Evolutionary conservation across 805 yeast species (phyloP), one percentile per base, ranked within the genome.

Genomic region (Blastobotrys attinorum): DNA sequence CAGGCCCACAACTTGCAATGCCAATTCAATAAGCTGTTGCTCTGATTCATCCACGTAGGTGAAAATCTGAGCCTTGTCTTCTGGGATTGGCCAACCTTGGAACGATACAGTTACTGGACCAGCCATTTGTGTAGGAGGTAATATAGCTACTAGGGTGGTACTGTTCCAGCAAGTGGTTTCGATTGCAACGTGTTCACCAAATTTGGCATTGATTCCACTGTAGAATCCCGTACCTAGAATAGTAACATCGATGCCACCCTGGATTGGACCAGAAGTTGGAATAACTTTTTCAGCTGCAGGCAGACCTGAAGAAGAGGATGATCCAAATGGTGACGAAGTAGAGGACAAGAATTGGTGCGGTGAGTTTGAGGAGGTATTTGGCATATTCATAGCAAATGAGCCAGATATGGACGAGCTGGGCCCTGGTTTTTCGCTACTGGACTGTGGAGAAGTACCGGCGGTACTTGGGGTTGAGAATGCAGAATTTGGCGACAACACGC

Each of bases 111-210:
- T 69, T 2, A 92, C 98, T 52, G 89, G 95, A 0, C 97, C 97
- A 0, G 96, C 82, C 46, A 75, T 77, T 8, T 81, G 65, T 1
- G 97, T 85, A 2, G 98, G 97, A 2, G 98, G 98, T 40, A 92
- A 68, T 55, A 84, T 87, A 0, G 97, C 87, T 2, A 92, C 95
- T 43, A 92, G 83, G 0, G 98, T 92, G 1, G 92, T 75, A 32
- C 84, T 92, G 38, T 94, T 85, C 98, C 98, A 92, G 63, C 95
- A 89, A 57, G 88, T 96, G 0, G 97, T 87, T 2, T 92, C 83
- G 10, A 57, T 52, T 1, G 70, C 63, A 10, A 51, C 48, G 39
- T 50, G 48, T 20, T 64, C 78, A 29, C 98, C 98, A 64, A 92
- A 92, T 64, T 83, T 83, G 16, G 89, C 96, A 22, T 71, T 69